These are phyloP conservation scores for Cordyceps cicadae DNA, from an alignment of 2,329 filamentous ascomycete species.

Conservation along the genomic window DNA sequence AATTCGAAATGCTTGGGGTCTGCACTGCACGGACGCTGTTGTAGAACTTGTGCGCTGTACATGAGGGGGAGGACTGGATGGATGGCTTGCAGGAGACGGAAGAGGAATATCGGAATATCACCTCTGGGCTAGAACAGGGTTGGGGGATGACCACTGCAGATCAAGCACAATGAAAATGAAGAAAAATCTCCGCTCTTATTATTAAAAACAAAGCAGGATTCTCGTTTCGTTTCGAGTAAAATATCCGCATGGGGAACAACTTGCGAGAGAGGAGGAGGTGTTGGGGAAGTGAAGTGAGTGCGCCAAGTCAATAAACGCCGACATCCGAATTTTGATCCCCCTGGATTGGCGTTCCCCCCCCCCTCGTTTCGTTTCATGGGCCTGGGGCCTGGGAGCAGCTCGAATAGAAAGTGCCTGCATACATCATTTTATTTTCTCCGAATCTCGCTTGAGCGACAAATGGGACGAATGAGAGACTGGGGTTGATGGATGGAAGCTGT, in stretches of 20 bases:
- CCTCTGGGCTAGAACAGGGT: not conserved
- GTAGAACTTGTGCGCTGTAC: not conserved
- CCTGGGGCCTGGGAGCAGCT: not conserved
- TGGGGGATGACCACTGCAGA: not conserved
- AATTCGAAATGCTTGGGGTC: not conserved
- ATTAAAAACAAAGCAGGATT: not conserved
- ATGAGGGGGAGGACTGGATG: not conserved
- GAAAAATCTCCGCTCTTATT: slow-evolving; percentile 2
- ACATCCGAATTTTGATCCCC: not conserved
- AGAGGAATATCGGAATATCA: not conserved
- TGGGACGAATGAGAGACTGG: too few species aligned
- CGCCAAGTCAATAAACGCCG: not conserved
- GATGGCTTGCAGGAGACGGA: not conserved
- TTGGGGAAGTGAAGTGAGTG: not conserved
- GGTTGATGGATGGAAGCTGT: too few species aligned
- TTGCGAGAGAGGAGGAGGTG: not conserved
- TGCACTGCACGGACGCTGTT: not conserved
- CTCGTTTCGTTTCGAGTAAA: not conserved
- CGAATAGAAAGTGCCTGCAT: not conserved
- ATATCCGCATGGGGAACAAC: not conserved
- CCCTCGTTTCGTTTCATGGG: not conserved
- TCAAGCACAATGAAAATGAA: not conserved
- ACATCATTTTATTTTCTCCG: not conserved
- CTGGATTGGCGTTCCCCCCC: not conserved
- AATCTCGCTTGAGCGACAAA: too few species aligned